Evolutionary conservation across 805 yeast species (phyloP), one percentile per base, ranked within the genome.

Genomic region (Middelhovenomyces tepae): DNA sequence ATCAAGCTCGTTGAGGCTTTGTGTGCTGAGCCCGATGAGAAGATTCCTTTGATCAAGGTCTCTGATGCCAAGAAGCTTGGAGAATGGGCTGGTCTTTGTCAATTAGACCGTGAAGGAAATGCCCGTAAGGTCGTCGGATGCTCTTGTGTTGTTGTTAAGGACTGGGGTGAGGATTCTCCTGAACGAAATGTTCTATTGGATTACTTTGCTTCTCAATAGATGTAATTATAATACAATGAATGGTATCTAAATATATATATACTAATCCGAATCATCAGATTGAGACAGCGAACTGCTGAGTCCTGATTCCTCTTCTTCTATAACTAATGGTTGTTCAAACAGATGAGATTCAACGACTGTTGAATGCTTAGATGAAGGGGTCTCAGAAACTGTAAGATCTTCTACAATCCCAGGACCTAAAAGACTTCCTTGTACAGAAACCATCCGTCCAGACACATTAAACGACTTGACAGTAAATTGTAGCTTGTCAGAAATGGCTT

Each of bases 121-220:
- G 95, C 97, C 73, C 86, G 96, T 78, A 91, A 91, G 85, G 97
- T 91, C 60, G 98, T 91, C 67, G 98, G 98, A 73, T 94, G 95
- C 71, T 87, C 97, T 59, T 89, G 94, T 71, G 96, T 89, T 64
- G 98, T 91, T 59, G 84, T 91, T 78, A 87, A 83, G 79, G 80
- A 86, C 94, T 91, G 97, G 97, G 99, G 99, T 85, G 94, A 85
- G 64, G 95, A 86, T 71, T 81, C 97, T 59, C 89, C 78, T 62
- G 98, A 89, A 75, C 85, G 96, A 75, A 73, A 77, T 75, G 80
- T 84, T 71, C 78, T 91, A 66, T 77, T 91, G 69, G 93, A 86
- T 71, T 87, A 85, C 78, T 85, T 89, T 71, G 78, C 93, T 59
- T 82, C 81, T 64, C 86, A 83, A 69, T 77, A 80, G 71, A 20